Conservation (phyloP, 129 eudicot genomes). For the Chrysanthemum lavandulifolium region DNA sequence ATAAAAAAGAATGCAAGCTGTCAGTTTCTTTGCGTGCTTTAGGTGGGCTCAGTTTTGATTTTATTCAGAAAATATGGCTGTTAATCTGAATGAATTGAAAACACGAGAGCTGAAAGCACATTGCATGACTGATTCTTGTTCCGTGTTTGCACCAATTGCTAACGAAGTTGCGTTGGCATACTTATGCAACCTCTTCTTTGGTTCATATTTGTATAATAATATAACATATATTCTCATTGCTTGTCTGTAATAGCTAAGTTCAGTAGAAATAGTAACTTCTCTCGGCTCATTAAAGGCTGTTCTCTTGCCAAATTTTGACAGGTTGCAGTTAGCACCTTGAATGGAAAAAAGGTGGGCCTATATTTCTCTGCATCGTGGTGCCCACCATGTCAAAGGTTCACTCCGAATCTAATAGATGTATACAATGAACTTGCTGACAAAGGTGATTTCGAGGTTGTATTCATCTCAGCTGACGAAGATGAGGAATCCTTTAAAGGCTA, state of each 20-base stretch:
- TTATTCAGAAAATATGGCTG: too few species aligned
- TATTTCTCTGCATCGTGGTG: constrained; percentile 96
- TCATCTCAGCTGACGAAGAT: constrained; percentile 66
- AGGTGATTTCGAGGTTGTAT: constrained; percentile 63
- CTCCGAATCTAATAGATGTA: constrained; percentile 69
- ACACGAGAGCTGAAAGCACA: too few species aligned
- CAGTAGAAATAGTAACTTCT: neutral
- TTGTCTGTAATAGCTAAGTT: neutral
- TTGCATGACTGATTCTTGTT: too few species aligned
- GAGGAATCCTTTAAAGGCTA: constrained; percentile 55
- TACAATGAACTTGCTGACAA: constrained; percentile 50
- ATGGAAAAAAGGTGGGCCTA: constrained; percentile 62
- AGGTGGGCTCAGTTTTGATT: too few species aligned
- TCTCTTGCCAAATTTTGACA: constrained; percentile 17
- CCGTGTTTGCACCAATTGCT: neutral
- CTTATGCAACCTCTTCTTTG: too few species aligned
- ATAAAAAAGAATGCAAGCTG: too few species aligned
- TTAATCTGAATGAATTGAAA: too few species aligned
- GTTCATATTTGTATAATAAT: too few species aligned
- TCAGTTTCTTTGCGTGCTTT: too few species aligned
- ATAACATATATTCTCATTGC: neutral
- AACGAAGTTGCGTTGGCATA: too few species aligned
- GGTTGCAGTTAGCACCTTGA: constrained; percentile 50
- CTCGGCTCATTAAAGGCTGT: neutral
- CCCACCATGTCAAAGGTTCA: constrained; percentile 71